Evolutionary conservation across 176 grass and related monocot genomes (phyloP).

Genomic region (Saccharum spontaneum): DNA sequence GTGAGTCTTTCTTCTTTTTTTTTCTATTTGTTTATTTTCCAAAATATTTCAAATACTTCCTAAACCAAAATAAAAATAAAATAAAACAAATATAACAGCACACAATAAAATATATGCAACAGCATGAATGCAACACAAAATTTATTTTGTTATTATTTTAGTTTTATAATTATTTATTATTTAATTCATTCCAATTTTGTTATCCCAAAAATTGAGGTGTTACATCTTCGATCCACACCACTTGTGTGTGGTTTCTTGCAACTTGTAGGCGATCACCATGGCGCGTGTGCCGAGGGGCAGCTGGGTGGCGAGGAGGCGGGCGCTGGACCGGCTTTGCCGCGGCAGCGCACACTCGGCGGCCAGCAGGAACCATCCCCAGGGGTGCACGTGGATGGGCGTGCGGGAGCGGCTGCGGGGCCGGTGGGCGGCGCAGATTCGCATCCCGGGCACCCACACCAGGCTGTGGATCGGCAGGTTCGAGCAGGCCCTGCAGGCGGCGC

Average conservation of each 20-base stretch:
- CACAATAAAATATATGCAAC: too few species aligned
- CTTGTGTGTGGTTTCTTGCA: too few species aligned
- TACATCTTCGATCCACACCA: background rate
- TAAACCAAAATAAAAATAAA: too few species aligned
- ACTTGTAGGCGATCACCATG: background rate
- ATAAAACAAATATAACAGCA: too few species aligned
- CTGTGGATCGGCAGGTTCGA: constrained; percentile 36
- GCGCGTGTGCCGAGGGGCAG: background rate
- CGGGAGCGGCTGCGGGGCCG: background rate
- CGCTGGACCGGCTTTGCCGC: background rate
- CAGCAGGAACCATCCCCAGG: background rate
- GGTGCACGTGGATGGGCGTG: constrained; percentile 13
- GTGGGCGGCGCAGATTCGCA: constrained; percentile 39
- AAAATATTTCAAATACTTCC: too few species aligned
- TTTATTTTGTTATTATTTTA: too few species aligned
- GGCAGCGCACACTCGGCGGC: background rate
- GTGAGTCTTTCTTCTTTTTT: too few species aligned
- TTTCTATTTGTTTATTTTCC: too few species aligned
- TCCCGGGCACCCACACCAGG: constrained; percentile 1
- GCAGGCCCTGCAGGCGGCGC: background rate
- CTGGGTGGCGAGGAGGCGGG: background rate
- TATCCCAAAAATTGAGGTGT: too few species aligned
- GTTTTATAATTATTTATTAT: too few species aligned
- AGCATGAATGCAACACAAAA: too few species aligned
- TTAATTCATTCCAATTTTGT: too few species aligned